These are phyloP conservation scores for Epichloe coenophiala DNA, from an alignment of 2,329 filamentous ascomycete genomes.

Conservation along the genomic window DNA sequence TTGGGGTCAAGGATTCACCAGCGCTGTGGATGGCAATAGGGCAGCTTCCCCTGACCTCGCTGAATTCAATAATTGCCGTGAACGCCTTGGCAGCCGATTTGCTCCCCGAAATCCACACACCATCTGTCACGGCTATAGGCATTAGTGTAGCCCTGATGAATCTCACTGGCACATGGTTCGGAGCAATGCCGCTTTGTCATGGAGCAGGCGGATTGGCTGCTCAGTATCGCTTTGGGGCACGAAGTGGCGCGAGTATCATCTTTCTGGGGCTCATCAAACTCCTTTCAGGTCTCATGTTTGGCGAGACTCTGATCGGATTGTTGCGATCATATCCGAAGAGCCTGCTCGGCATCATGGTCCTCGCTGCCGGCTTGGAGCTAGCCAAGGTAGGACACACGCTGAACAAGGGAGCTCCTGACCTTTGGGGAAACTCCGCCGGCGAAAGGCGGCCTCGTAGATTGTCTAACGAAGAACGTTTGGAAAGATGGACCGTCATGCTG, in stretches of 20 bases:
- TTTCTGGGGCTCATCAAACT: slow-evolving; percentile 67
- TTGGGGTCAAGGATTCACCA: slow-evolving; percentile 14
- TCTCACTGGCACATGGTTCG: slow-evolving; percentile 75
- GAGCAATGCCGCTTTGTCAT: slow-evolving; percentile 90
- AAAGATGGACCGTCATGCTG: slow-evolving; percentile 82
- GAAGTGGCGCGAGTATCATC: slow-evolving; percentile 73
- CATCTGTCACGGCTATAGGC: slow-evolving; percentile 64
- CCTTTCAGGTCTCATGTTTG: slow-evolving; percentile 60
- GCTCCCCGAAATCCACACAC: slow-evolving; percentile 52
- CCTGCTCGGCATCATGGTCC: slow-evolving; percentile 74
- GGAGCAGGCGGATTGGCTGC: slow-evolving; percentile 83
- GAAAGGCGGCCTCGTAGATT: slow-evolving; percentile 38
- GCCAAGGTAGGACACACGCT: slow-evolving; percentile 73
- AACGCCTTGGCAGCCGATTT: slow-evolving; percentile 67
- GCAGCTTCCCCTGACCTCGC: slow-evolving; percentile 80
- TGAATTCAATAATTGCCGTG: slow-evolving; percentile 88
- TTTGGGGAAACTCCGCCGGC: slow-evolving; percentile 41
- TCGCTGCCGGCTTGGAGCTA: slow-evolving; percentile 79
- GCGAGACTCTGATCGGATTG: slow-evolving; percentile 57
- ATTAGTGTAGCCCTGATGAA: slow-evolving; percentile 78
- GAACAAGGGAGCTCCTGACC: slow-evolving; percentile 53
- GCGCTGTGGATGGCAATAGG: slow-evolving; percentile 54
- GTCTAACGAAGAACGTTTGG: slow-evolving; percentile 53
- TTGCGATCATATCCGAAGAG: slow-evolving; percentile 61
- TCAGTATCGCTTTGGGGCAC: slow-evolving; percentile 81